A percentile compares a stretch with the other conserved stretches of the same genome.
These are phyloP conservation scores for Populus tremula DNA, from an alignment of 345 rosid genomes.

Conservation along the genomic window DNA sequence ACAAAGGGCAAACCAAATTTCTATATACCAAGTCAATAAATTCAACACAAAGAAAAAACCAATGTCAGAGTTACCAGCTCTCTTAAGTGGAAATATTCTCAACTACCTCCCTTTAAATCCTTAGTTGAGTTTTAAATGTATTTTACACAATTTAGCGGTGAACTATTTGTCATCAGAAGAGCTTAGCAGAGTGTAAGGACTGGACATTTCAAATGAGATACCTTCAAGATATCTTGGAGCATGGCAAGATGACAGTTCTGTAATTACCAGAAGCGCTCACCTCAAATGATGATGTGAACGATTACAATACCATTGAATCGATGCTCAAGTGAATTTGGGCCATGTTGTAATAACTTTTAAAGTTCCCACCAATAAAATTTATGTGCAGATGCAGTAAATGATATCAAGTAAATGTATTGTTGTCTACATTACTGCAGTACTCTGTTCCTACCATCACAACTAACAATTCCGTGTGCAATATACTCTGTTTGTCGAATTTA, in stretches of 20 bases:
- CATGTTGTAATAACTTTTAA: neutral
- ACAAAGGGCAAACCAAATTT: neutral
- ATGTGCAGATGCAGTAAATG: neutral
- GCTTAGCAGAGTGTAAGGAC: neutral
- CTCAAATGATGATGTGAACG: neutral
- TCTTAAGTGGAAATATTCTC: neutral
- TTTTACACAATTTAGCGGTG: neutral
- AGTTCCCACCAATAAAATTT: neutral
- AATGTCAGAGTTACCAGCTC: neutral
- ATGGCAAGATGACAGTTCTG: no score
- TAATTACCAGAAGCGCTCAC: no score
- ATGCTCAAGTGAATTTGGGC: neutral
- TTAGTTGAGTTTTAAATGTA: neutral
- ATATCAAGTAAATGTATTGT: neutral
- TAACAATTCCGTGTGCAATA: neutral
- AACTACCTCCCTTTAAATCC: neutral
- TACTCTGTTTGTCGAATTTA: neutral
- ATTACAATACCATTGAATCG: neutral
- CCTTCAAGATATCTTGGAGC: no score
- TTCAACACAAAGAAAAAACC: neutral
- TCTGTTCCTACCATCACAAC: neutral
- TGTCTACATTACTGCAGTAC: neutral
- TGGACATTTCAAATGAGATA: no score
- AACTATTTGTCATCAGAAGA: neutral
- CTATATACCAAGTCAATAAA: neutral